phyloP scores from a whole-genome alignment of 768 basidiomycete species.

The Russula olivacea region DNA sequence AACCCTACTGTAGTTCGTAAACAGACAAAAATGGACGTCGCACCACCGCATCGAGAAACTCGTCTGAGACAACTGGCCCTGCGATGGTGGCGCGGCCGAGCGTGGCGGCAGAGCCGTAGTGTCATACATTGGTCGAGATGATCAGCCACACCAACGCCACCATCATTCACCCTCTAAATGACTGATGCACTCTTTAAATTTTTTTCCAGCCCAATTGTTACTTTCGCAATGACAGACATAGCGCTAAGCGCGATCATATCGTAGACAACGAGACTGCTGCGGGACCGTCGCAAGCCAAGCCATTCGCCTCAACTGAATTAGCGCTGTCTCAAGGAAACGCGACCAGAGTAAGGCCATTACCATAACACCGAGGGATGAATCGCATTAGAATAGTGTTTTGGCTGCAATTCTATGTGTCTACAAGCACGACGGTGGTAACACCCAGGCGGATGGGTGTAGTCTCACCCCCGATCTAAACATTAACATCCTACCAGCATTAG shows the following conservation, averaged over 20 bases:
- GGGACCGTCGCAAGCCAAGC: not conserved
- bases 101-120: not conserved
- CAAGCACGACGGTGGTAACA: not conserved
- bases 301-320: not conserved
- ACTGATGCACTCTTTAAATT: not conserved
- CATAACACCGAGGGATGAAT: not conserved
- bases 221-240: not conserved
- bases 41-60: not conserved
- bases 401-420: not conserved
- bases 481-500: not conserved
- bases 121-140: not conserved
- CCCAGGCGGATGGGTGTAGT: too few relatives aligned
- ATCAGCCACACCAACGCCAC: constrained; percentile 6
- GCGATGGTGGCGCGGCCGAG: constrained; percentile 7
- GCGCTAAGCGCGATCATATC: not conserved
- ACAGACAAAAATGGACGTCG: not conserved
- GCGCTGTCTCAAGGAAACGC: not conserved
- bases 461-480: not conserved
- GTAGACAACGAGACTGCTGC: not conserved
- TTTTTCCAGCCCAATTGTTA: not conserved
- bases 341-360: not conserved
- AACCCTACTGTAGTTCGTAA: not conserved
- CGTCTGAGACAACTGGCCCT: not conserved
- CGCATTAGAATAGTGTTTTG: not conserved
- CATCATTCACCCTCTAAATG: not conserved